Evolutionary conservation across 2,329 filamentous ascomycete species (phyloP).

Genomic region (Fusarium pseudoanthophilum): DNA sequence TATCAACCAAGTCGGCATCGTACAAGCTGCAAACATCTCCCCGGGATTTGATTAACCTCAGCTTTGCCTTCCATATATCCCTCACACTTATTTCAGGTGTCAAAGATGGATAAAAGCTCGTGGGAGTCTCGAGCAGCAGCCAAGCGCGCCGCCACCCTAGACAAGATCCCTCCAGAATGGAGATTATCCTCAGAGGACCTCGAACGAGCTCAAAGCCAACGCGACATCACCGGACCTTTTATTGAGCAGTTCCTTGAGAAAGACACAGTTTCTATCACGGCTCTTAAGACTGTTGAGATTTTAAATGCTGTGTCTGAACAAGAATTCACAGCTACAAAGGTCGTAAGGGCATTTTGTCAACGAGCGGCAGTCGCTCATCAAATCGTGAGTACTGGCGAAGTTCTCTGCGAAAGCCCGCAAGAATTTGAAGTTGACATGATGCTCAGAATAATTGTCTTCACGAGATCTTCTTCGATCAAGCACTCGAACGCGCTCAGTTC

Average conservation of each 20-base stretch:
- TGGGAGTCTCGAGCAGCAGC: slow-evolving; percentile 35
- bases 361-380: slow-evolving; percentile 64
- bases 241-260: slow-evolving; percentile 34
- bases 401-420: slow-evolving; percentile 61
- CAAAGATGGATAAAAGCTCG: accelerated
- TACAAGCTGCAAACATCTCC: neutral
- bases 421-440: slow-evolving; percentile 46
- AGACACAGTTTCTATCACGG: slow-evolving; percentile 6
- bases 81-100: accelerated
- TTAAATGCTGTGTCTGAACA: neutral
- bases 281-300: slow-evolving; percentile 10
- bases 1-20: accelerated
- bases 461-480: slow-evolving; percentile 35
- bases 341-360: slow-evolving; percentile 63
- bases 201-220: slow-evolving; percentile 9
- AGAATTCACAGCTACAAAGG: slow-evolving; percentile 49
- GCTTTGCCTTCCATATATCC: neutral
- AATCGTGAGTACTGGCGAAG: slow-evolving; percentile 49
- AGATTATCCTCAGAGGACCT: slow-evolving; percentile 27
- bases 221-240: slow-evolving; percentile 30
- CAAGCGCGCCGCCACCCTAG: slow-evolving; percentile 27
- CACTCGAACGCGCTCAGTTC: slow-evolving; percentile 18
- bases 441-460: slow-evolving; percentile 31
- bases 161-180: slow-evolving; percentile 38
- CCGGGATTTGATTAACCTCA: accelerated